Conservation (phyloP, 306 rosid genomes). For the Dalbergia oliveri region DNA sequence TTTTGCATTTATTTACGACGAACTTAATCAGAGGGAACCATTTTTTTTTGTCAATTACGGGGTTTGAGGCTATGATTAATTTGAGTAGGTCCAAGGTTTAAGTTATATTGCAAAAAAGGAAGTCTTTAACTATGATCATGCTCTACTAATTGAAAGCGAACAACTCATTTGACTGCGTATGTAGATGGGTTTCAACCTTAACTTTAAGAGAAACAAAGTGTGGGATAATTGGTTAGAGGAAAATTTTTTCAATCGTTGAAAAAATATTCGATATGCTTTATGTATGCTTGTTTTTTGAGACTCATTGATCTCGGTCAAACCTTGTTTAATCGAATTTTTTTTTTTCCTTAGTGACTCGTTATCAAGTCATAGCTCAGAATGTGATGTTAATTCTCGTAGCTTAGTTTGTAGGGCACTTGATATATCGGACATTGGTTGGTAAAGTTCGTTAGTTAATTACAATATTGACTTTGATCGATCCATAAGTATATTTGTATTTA, state of each 20-base stretch:
- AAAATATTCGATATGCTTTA: background rate
- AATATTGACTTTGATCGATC: background rate
- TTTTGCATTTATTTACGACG: conserved; percentile 22
- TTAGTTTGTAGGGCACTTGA: background rate
- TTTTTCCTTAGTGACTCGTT: background rate
- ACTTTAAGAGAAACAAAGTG: background rate
- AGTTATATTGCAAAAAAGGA: conserved; percentile 7
- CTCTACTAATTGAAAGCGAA: conserved; percentile 7
- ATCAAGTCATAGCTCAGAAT: background rate
- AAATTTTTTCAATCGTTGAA: background rate
- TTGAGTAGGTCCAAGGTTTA: conserved; percentile 28
- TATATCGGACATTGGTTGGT: background rate
- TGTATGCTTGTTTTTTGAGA: background rate
- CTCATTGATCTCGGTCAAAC: background rate
- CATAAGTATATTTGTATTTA: too few species aligned
- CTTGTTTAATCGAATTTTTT: too few species aligned
- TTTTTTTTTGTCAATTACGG: background rate
- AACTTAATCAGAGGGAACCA: background rate
- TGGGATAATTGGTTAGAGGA: background rate
- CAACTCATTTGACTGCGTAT: conserved; percentile 2
- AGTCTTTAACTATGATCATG: conserved; percentile 1
- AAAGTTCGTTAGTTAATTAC: background rate
- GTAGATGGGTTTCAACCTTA: background rate
- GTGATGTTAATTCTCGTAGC: background rate
- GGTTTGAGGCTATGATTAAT: background rate